Percentiles rank a stretch among this genome's conserved stretches.
Evolutionary conservation across 805 yeast species (phyloP).

Genomic region (Kodamaea kakaduensis): DNA sequence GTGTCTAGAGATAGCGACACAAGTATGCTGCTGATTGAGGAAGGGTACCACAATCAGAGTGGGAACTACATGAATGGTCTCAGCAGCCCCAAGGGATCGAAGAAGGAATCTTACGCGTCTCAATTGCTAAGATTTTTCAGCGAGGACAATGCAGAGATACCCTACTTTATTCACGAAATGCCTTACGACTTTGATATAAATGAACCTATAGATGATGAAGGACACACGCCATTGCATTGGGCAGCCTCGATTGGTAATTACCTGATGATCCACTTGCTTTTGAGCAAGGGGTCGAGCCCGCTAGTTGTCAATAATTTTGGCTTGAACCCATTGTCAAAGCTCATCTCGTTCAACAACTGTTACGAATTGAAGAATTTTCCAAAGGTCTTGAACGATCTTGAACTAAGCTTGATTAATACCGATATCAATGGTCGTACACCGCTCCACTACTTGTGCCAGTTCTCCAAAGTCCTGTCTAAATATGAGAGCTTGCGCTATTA

Average conservation of each 20-base stretch:
- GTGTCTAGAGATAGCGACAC: conserved; percentile 38
- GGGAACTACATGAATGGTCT: conserved; percentile 4
- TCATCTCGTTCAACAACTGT: conserved; percentile 84
- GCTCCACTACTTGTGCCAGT: conserved; percentile 77
- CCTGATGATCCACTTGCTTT: conserved; percentile 68
- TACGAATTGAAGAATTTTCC: conserved; percentile 79
- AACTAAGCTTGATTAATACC: conserved; percentile 70
- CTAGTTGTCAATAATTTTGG: conserved; percentile 56
- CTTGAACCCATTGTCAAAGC: conserved; percentile 81
- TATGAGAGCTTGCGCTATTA: conserved; percentile 81
- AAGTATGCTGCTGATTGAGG: conserved; percentile 31
- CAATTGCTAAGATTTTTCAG: conserved; percentile 41
- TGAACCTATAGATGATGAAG: conserved; percentile 87
- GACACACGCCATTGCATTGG: conserved; percentile 95
- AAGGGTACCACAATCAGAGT: conserved; percentile 6
- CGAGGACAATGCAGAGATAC: conserved; percentile 46
- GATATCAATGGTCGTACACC: conserved; percentile 75
- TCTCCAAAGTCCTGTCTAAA: conserved; percentile 61
- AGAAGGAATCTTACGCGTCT: conserved; percentile 30
- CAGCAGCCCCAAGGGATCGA: conserved; percentile 4
- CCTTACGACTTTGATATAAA: conserved; percentile 63
- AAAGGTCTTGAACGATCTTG: conserved; percentile 67
- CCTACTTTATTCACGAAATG: conserved; percentile 61
- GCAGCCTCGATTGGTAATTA: conserved; percentile 93
- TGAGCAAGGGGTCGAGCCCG: conserved; percentile 70